These are phyloP conservation scores for Triticum turgidum DNA, from an alignment of 176 grass and related monocot genomes.

Conservation along the genomic window DNA sequence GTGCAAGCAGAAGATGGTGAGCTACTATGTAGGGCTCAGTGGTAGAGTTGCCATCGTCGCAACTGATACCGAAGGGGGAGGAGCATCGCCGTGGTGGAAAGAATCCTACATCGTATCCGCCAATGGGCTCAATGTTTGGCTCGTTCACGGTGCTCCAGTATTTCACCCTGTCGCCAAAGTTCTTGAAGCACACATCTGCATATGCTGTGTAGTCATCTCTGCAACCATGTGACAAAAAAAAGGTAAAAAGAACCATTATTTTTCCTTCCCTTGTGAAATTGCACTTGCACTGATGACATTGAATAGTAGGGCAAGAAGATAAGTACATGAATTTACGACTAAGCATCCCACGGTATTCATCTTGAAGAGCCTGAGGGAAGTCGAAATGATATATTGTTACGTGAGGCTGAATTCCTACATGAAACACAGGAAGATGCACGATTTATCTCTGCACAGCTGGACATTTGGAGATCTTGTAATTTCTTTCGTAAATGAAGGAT, in stretches of 20 bases:
- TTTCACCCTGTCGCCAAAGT: constrained; percentile 85
- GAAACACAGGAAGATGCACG: background rate
- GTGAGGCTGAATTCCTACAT: constrained; percentile 81
- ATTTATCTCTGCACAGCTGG: background rate
- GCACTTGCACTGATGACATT: background rate
- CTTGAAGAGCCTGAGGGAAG: constrained; percentile 82
- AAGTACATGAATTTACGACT: constrained; percentile 79
- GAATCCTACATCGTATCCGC: constrained; percentile 59
- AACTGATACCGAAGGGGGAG: constrained; percentile 53
- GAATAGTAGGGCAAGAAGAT: background rate
- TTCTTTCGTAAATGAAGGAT: background rate
- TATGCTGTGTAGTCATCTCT: constrained; percentile 91
- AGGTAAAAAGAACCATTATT: background rate
- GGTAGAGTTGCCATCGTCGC: constrained; percentile 72
- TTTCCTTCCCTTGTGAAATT: background rate
- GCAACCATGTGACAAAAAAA: background rate
- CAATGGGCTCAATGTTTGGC: constrained; percentile 66
- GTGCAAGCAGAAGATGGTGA: constrained; percentile 74
- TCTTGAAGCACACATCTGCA: constrained; percentile 82
- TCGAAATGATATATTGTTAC: constrained; percentile 91
- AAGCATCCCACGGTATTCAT: constrained; percentile 63
- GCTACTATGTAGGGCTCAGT: constrained; percentile 75
- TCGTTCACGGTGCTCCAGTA: constrained; percentile 84
- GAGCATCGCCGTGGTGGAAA: constrained; percentile 70
- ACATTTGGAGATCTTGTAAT: background rate